phyloP scores from a whole-genome alignment of 2,329 filamentous ascomycete genomes.

The Scopulariopsis brevicaulis region DNA sequence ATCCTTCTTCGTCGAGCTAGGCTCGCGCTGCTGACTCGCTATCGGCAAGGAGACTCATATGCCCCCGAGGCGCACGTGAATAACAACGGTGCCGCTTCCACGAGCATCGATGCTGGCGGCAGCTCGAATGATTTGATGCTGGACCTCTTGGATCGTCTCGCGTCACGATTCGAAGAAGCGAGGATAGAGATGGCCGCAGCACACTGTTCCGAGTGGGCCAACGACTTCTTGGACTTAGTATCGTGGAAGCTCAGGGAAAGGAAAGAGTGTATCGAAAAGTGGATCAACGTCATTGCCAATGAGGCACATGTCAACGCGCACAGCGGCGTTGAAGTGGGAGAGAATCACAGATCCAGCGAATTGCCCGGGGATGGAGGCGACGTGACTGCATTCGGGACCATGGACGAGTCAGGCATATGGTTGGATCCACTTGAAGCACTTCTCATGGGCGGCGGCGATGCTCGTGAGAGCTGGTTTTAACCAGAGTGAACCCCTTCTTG shows the following conservation, averaged over 20 bases:
- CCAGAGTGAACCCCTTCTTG: constrained; percentile 11
- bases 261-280: constrained; percentile 7
- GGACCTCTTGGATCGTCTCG: constrained; percentile 6
- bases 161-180: constrained; percentile 8
- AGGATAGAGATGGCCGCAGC: constrained; percentile 7
- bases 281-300: constrained; percentile 5
- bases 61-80: constrained; percentile 1
- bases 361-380: constrained; percentile 1
- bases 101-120: neutral
- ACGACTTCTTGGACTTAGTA: constrained; percentile 6
- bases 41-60: constrained; percentile 4
- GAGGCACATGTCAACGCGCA: constrained; percentile 3
- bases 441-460: constrained; percentile 3
- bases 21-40: constrained; percentile 4
- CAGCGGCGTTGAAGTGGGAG: neutral
- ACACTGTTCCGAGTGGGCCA: constrained; percentile 7
- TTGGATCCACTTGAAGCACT: constrained; percentile 6
- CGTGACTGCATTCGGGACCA: constrained; percentile 1
- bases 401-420: constrained; percentile 5
- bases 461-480: constrained; percentile 6
- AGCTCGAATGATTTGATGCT: constrained; percentile 8
- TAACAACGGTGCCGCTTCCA: neutral
- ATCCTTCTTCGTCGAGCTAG: constrained; percentile 7
- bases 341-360: neutral
- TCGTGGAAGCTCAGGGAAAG: constrained; percentile 8